phyloP scores from a whole-genome alignment of 2,329 filamentous ascomycete genomes.

The Arthrobotrys entomopaga region DNA sequence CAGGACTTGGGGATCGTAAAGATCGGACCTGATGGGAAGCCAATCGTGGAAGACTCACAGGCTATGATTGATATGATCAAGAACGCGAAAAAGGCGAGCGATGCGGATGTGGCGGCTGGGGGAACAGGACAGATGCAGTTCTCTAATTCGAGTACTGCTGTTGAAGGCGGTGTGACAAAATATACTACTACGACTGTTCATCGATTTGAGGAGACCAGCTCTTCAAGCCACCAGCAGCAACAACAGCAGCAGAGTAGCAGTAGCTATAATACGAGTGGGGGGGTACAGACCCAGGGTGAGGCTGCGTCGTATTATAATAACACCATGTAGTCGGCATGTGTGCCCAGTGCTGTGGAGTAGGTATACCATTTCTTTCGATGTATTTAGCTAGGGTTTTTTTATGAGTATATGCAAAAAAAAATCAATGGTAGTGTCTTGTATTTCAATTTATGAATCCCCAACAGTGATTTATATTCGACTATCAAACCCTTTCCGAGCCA shows the following conservation, averaged over 20 bases:
- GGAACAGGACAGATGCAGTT: slow-evolving; percentile 25
- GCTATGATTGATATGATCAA: slow-evolving; percentile 25
- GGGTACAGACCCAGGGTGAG: slow-evolving; percentile 1
- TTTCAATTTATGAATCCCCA: too few relatives aligned
- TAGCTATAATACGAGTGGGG: background rate
- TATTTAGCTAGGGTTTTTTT: slow-evolving; percentile 5
- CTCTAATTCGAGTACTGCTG: background rate
- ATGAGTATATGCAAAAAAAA: background rate
- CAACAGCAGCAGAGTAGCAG: background rate
- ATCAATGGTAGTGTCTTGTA: background rate
- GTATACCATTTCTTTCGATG: slow-evolving; percentile 10
- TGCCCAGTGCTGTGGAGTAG: too few relatives aligned
- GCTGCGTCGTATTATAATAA: slow-evolving; percentile 10
- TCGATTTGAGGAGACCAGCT: slow-evolving; percentile 8
- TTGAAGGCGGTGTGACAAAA: slow-evolving; percentile 23
- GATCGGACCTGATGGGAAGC: slow-evolving; percentile 12
- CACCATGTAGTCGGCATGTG: background rate
- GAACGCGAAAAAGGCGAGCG: slow-evolving; percentile 19
- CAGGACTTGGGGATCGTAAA: slow-evolving; percentile 30
- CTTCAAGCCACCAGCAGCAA: background rate
- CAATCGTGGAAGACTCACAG: slow-evolving; percentile 21
- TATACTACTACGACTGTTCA: slow-evolving; percentile 19
- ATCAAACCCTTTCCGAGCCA: too few relatives aligned
- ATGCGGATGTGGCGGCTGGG: slow-evolving; percentile 20
- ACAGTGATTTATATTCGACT: too few relatives aligned